A percentile compares a stretch with the other conserved stretches of the same genome.
phyloP scores from a whole-genome alignment of 225 moss, liverwort and hornwort genomes.

The Climacium dendroides region DNA sequence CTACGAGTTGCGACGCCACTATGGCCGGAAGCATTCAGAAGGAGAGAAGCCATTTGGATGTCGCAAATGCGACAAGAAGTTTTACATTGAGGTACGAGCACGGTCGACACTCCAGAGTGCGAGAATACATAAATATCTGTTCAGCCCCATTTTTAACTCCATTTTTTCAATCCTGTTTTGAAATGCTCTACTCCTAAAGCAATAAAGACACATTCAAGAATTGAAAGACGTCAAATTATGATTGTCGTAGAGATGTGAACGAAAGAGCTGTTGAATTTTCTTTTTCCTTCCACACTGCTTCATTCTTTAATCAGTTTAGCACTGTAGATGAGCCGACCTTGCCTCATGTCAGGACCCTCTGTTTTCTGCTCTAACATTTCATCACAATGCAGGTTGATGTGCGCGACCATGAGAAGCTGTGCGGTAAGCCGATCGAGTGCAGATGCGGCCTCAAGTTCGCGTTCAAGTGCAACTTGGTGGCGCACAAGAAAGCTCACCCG shows the following conservation, averaged over 20 bases:
- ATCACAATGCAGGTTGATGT: slow-evolving; percentile 38
- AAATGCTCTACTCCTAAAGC: background rate
- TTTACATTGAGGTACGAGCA: slow-evolving; percentile 29
- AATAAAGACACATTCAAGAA: too few species aligned
- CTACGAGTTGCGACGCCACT: slow-evolving; percentile 43
- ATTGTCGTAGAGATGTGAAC: too few species aligned
- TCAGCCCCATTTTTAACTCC: background rate
- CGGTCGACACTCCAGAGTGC: background rate
- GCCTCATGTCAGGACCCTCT: background rate
- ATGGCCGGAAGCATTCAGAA: slow-evolving; percentile 44
- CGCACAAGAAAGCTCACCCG: slow-evolving; percentile 80
- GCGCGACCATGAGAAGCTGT: slow-evolving; percentile 90
- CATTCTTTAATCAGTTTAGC: background rate
- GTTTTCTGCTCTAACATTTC: background rate
- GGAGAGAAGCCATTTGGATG: slow-evolving; percentile 44
- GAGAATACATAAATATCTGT: too few species aligned
- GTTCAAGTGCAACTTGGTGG: slow-evolving; percentile 89
- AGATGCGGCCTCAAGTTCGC: slow-evolving; percentile 91
- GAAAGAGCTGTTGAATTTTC: background rate
- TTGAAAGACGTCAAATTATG: background rate
- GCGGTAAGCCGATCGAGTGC: slow-evolving; percentile 80
- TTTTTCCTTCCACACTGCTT: background rate
- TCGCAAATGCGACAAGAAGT: slow-evolving; percentile 44
- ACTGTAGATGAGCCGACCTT: background rate
- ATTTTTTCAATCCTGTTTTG: background rate